These are phyloP conservation scores for Pichia sp. DNA, from an alignment of 1,139 yeast species.

Conservation along the genomic window DNA sequence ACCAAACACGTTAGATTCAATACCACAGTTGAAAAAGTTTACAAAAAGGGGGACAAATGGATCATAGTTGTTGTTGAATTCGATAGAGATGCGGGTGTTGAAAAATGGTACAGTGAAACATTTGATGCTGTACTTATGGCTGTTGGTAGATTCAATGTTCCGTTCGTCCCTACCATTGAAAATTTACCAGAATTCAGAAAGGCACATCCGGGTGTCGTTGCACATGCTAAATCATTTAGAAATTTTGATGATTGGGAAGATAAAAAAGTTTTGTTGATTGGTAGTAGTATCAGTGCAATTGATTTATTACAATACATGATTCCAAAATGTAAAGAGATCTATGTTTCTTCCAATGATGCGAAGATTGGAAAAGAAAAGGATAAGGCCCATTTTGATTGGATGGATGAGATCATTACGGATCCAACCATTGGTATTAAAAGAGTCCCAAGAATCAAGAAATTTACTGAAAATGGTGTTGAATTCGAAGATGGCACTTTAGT, in stretches of 20 bases:
- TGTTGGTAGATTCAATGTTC: slow-evolving; percentile 46
- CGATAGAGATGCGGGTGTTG: slow-evolving; percentile 26
- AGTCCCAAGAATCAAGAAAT: slow-evolving; percentile 19
- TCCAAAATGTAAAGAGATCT: slow-evolving; percentile 33
- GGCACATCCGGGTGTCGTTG: slow-evolving; percentile 38
- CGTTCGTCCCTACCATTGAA: slow-evolving; percentile 43
- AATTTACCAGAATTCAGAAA: slow-evolving; percentile 41
- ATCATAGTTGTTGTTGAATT: slow-evolving; percentile 17
- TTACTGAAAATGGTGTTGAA: slow-evolving; percentile 25
- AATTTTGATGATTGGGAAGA: slow-evolving; percentile 33
- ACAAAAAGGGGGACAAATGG: slow-evolving; percentile 25
- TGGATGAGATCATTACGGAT: slow-evolving; percentile 1
- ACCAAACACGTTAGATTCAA: slow-evolving; percentile 37
- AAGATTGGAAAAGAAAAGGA: not conserved
- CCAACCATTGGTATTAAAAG: not conserved
- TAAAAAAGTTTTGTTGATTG: slow-evolving; percentile 48
- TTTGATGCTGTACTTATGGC: slow-evolving; percentile 47
- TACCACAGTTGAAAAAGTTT: slow-evolving; percentile 41
- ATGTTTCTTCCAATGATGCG: not conserved
- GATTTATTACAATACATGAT: slow-evolving; percentile 50
- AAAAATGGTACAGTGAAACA: slow-evolving; percentile 34
- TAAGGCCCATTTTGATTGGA: slow-evolving; percentile 3
- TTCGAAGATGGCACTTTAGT: slow-evolving; percentile 38
- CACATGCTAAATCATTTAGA: slow-evolving; percentile 46
- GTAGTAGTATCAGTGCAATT: slow-evolving; percentile 50